Percentiles rank a stretch among this genome's conserved stretches.
phyloP scores from a whole-genome alignment of 805 yeast genomes.

The Candida ortonii region DNA sequence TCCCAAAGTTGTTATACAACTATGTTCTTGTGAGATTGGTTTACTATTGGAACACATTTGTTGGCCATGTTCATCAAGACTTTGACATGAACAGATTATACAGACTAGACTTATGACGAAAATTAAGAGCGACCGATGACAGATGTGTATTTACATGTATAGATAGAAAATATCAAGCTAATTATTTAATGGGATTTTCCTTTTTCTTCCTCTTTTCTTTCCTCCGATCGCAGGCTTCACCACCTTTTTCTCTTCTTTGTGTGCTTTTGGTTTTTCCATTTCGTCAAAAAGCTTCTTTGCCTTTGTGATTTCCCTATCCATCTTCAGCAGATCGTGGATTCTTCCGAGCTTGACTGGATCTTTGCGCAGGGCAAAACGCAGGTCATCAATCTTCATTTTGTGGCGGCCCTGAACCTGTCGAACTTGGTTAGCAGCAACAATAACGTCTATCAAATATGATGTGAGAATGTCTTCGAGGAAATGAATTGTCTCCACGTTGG shows the following conservation, averaged over 20 bases:
- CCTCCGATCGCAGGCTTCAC: constrained; percentile 6
- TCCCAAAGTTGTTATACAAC: constrained; percentile 64
- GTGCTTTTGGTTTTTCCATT: constrained; percentile 44
- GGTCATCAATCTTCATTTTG: constrained; percentile 69
- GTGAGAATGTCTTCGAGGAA: constrained; percentile 66
- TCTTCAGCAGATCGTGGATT: constrained; percentile 57
- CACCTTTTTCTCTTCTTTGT: constrained; percentile 20
- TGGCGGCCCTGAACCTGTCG: constrained; percentile 48
- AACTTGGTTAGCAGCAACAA: constrained; percentile 49
- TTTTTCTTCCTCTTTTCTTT: constrained; percentile 18
- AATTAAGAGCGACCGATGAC: too few species aligned
- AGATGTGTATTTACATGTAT: too few species aligned
- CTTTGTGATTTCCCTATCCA: constrained; percentile 59
- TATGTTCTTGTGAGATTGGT: constrained; percentile 46
- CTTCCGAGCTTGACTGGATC: constrained; percentile 70
- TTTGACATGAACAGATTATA: constrained; percentile 33
- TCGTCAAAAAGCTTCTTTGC: constrained; percentile 69
- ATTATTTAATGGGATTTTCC: neutral
- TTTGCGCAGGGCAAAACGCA: constrained; percentile 63
- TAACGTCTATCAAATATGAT: constrained; percentile 57
- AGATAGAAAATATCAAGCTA: neutral
- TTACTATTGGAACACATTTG: constrained; percentile 68
- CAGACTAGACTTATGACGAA: constrained; percentile 18
- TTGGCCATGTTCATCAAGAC: constrained; percentile 51
- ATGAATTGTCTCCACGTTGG: constrained; percentile 62